Evolutionary conservation across 495 filamentous ascomycete genomes (phyloP), one percentile per base, ranked within the genome.

Genomic region (Platismatia glauca): DNA sequence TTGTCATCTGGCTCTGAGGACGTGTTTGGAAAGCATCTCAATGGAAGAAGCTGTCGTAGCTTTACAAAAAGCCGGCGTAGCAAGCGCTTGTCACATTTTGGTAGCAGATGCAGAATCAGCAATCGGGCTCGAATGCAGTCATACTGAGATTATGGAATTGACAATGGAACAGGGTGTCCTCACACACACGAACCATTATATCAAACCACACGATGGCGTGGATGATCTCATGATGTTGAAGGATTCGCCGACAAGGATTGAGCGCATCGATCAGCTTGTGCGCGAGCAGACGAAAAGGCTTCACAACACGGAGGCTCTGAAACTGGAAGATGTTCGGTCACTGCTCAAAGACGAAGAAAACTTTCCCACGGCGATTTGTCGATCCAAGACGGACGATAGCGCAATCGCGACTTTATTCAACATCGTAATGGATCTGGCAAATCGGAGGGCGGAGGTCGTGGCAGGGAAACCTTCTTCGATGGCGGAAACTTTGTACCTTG

Each of bases 131-230:
- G 86, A 88, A 69, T 80, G 84, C 64, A 83, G 81, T 12, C 76
- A 76, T 27, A 68, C 75, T 3, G 82, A 84, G 58, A 70, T 84
- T 59, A 76, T 77, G 50, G 72, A 78, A 65, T 64, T 86, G 39
- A 34, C 68, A 5, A 76, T 79, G 68, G 65, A 53, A 31, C 27
- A 72, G 3, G 79, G 77, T 0, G 69, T 78, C 11, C 73, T 89
- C 4, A 76, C 74, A 4, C 86, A 89, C 68, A 80, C 85, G 24
- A 89, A 89, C 66, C 85, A 89, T 62, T 81, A 83, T 48, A 57
- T 88, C 33, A 71, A 75, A 33, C 74, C 79, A n/a, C 72, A 72
- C 29, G 68, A 58, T 13, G 70, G 74, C 64, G 75, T 81, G 18
- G 72, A 77, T 16, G 81, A 84, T 63, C 77, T 78, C 1, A 68